A percentile compares a stretch with the other conserved stretches of the same genome.
phyloP scores from a whole-genome alignment of 257 asterid species.

The Solanum virginianum region DNA sequence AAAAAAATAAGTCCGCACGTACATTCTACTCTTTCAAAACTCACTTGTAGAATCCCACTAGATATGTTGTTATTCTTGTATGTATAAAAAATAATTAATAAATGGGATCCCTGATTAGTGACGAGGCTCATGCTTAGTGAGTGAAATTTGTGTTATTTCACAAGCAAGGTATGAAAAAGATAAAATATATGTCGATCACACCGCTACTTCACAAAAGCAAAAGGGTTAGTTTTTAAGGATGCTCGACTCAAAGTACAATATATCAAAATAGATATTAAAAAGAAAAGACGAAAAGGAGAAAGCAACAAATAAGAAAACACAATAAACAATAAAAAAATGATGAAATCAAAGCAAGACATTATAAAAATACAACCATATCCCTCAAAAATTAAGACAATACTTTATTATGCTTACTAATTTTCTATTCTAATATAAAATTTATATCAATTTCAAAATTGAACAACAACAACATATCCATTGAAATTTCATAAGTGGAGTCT shows the following conservation, averaged over 20 bases:
- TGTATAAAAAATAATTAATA: no score
- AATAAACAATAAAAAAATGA: not conserved
- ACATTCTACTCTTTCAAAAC: no score
- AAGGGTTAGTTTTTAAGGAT: no score
- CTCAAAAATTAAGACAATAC: not conserved
- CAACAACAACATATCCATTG: no score
- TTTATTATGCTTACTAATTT: not conserved
- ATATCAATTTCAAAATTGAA: not conserved
- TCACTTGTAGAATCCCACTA: no score
- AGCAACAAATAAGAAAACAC: not conserved
- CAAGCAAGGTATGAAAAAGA: not conserved
- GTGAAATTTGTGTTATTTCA: not conserved
- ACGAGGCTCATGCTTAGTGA: not conserved
- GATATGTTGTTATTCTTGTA: no score
- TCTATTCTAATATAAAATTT: not conserved
- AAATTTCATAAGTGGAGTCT: no score
- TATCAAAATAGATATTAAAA: not conserved
- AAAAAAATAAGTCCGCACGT: no score
- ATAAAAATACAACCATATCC: not conserved
- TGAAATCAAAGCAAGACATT: not conserved
- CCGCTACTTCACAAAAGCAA: not conserved
- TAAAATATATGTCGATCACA: not conserved
- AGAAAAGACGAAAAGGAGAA: not conserved
- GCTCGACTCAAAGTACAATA: not conserved
- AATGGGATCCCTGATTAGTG: not conserved